Evolutionary conservation across 2,329 filamentous ascomycete genomes (phyloP).

Genomic region (Nakataea oryzae): DNA sequence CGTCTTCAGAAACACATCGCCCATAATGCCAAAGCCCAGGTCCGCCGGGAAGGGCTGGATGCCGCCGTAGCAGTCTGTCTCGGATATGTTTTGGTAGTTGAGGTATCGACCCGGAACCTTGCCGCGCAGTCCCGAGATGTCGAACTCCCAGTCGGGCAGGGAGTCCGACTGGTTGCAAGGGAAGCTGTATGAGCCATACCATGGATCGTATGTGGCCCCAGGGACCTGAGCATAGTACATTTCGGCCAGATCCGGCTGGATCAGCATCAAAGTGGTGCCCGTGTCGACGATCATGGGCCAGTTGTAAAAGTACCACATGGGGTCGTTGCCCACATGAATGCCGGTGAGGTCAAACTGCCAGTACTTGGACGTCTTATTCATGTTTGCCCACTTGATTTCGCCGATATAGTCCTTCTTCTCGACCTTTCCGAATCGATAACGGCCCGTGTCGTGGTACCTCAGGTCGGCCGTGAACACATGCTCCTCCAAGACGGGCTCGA

Average conservation of each 20-base stretch:
- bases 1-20: conserved; percentile 71
- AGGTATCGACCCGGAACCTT: conserved; percentile 40
- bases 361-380: conserved; percentile 41
- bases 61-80: conserved; percentile 61
- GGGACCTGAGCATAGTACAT: conserved; percentile 49
- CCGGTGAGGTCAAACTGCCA: conserved; percentile 26
- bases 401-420: conserved; percentile 26
- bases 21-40: conserved; percentile 53
- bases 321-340: conserved; percentile 21
- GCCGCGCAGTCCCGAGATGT: conserved; percentile 31
- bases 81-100: conserved; percentile 34
- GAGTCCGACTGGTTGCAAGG: conserved; percentile 32
- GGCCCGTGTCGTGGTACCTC: conserved; percentile 32
- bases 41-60: conserved; percentile 48
- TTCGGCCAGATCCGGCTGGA: conserved; percentile 42
- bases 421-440: conserved; percentile 41
- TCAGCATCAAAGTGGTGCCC: conserved; percentile 55
- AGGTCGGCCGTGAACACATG: conserved; percentile 41
- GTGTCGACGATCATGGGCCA: conserved; percentile 55
- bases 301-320: conserved; percentile 24
- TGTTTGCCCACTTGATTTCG: conserved; percentile 29
- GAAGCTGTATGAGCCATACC: conserved; percentile 38
- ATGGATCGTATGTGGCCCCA: conserved; percentile 36
- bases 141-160: conserved; percentile 41
- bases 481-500: conserved; percentile 26